Evolutionary conservation across 2,329 filamentous ascomycete genomes (phyloP).

Genomic region (Fusarium siculi): DNA sequence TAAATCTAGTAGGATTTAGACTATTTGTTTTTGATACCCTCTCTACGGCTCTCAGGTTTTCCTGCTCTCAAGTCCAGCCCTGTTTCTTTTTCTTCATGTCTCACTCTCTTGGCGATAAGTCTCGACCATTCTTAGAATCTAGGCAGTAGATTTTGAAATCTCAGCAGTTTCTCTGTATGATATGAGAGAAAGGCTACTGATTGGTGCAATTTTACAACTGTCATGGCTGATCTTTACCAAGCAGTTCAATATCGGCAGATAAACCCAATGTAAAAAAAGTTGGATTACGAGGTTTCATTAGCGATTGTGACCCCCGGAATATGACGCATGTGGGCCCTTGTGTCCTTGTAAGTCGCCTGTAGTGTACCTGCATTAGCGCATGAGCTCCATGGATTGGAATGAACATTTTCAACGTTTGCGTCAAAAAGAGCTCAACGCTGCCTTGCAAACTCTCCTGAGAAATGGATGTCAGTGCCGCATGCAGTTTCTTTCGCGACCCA

Average conservation of each 20-base stretch:
- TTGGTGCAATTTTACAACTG: neutral
- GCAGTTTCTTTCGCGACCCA: neutral
- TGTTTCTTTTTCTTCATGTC: constrained; percentile 14
- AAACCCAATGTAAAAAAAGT: neutral
- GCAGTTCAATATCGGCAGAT: constrained; percentile 4
- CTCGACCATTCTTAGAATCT: neutral
- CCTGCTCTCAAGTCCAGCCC: neutral
- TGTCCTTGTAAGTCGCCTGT: neutral
- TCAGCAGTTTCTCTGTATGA: no score
- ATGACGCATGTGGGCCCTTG: constrained; percentile 23
- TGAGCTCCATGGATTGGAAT: neutral
- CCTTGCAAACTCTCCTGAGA: neutral
- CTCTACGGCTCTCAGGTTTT: neutral
- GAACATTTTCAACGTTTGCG: neutral
- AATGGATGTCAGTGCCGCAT: constrained; percentile 1
- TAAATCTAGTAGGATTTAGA: neutral
- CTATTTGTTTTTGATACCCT: neutral
- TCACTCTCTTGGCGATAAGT: constrained; percentile 1
- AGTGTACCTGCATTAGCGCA: constrained; percentile 32
- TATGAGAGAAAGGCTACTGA: neutral
- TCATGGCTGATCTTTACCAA: neutral
- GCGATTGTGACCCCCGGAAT: constrained; percentile 25
- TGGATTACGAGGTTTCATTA: constrained; percentile 22
- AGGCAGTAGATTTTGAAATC: neutral
- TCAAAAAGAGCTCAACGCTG: neutral